Base-by-base conservation (phyloP, 2,329 filamentous ascomycete genomes). In the Cladophialophora exuberans region DNA sequence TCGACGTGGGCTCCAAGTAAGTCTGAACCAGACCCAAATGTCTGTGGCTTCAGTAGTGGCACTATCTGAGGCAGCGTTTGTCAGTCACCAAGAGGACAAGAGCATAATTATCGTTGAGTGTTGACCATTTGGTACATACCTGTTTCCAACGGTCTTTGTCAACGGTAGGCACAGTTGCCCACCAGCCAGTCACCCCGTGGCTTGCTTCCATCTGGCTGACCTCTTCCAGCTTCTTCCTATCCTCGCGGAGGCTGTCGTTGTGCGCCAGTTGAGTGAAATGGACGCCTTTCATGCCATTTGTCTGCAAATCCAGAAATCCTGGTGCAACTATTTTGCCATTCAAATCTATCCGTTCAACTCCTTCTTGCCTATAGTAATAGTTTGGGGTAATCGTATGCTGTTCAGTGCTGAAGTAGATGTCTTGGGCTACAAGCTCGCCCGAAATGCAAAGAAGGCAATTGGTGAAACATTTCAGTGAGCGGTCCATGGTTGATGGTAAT, bases 1-100 rank as follows among this genome's bases (percentile, higher is more conserved):
- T 83, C 80, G 15, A 73, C 72, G 62, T 83, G 81, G n/a, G 79
- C 79, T 25, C 81, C 81, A 1, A 83, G 73, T 4, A 83, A 70
- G 15, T 75, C 73, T n/a, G 80, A 79, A 3, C 73, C 73, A 11
- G 66, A 60, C 7, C 69, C 56, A 45, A 77, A 73, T 9, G 70
- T 63, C 18, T 73, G 45, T 33, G 58, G 51, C 25, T 38, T 52
- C 46, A 61, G 44, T 1, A 26, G n/a, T 6, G 59, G 52, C 18
- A 61, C 47, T 48, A 61, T 57, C 56, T 60, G n/a, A 17, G 15
- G 22, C 4, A 36, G 25, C 6, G 22, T 46, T 42, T 38, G 35
- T 31, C 38, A 45, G n/a, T n/a, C n/a, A n/a, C n/a, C n/a, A n/a
- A n/a, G n/a, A n/a, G n/a, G n/a, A n/a, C n/a, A n/a, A n/a, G n/a